Evolutionary conservation across 208 protist genomes (phyloP).

Genomic region (Novymonas esmeraldas): DNA sequence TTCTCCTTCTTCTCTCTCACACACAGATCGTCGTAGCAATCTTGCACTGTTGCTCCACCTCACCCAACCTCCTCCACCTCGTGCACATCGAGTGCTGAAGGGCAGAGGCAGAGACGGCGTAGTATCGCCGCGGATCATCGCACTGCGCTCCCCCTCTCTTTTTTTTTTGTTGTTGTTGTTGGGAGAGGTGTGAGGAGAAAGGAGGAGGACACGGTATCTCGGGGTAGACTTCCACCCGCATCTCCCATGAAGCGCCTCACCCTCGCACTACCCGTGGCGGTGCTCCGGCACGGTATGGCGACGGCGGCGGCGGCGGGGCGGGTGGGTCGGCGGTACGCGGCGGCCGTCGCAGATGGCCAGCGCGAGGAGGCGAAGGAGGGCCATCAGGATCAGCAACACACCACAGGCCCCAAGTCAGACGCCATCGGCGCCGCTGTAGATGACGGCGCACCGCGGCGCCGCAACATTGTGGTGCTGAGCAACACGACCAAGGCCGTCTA

Average conservation of each 20-base stretch:
- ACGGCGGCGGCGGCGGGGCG: background rate
- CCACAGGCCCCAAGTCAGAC: conserved; percentile 9
- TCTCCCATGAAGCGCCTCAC: conserved; percentile 32
- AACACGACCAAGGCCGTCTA: conserved; percentile 90
- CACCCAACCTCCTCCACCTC: background rate
- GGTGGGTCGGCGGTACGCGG: conserved; percentile 12
- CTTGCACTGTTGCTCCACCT: background rate
- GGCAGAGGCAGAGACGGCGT: background rate
- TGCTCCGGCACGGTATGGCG: conserved; percentile 1
- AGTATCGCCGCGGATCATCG: too few species aligned
- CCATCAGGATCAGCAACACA: background rate
- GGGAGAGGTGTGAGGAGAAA: too few species aligned
- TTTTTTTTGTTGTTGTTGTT: too few species aligned
- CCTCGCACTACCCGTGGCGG: background rate
- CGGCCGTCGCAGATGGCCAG: conserved; percentile 16
- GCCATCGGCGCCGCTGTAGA: conserved; percentile 46
- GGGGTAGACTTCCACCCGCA: too few species aligned
- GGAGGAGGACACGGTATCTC: too few species aligned
- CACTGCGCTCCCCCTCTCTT: background rate
- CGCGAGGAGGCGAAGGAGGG: conserved; percentile 10
- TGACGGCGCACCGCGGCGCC: conserved; percentile 39
- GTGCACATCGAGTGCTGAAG: too few species aligned
- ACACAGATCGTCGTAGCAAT: too few species aligned
- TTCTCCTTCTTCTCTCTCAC: too few species aligned
- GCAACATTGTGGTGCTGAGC: conserved; percentile 81